These are phyloP conservation scores for Colletotrichum melonis DNA, from an alignment of 2,329 filamentous ascomycete species.

Conservation along the genomic window DNA sequence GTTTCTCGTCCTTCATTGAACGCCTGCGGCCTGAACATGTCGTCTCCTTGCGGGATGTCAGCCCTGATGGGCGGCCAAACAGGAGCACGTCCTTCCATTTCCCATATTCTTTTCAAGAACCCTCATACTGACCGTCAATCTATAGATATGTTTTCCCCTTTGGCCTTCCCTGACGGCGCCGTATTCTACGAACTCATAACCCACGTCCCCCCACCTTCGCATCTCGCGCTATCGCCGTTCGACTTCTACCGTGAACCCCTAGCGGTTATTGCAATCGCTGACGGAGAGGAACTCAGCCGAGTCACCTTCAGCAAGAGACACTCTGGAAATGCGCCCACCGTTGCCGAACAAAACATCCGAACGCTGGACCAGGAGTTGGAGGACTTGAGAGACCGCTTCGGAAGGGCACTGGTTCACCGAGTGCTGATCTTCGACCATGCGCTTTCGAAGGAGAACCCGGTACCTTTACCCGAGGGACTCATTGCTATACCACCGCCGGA, in stretches of 20 bases:
- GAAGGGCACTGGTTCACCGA: conserved; percentile 81
- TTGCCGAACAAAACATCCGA: conserved; percentile 67
- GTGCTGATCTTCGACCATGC: conserved; percentile 83
- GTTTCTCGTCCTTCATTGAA: conserved; percentile 83
- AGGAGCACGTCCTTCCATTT: conserved; percentile 69
- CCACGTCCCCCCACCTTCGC: conserved; percentile 81
- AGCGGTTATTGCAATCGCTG: conserved; percentile 85
- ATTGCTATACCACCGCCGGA: conserved; percentile 76
- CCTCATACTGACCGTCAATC: conserved; percentile 12
- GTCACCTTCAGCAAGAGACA: conserved; percentile 64
- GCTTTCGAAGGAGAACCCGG: conserved; percentile 56
- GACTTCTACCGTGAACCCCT: conserved; percentile 90
- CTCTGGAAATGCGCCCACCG: conserved; percentile 62
- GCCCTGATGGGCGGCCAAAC: conserved; percentile 84
- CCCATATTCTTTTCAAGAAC: not conserved
- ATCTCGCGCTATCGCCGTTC: conserved; percentile 85
- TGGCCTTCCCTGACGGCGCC: conserved; percentile 86
- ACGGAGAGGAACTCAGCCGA: conserved; percentile 76
- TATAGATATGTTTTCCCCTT: conserved; percentile 91
- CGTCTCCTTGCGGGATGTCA: conserved; percentile 87
- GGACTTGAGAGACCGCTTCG: conserved; percentile 77
- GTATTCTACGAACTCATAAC: conserved; percentile 91
- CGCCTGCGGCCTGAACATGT: conserved; percentile 83
- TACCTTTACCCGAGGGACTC: conserved; percentile 74
- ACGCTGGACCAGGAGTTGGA: conserved; percentile 76